Evolutionary conservation across 768 basidiomycete genomes (phyloP), one percentile per base, ranked within the genome.

Genomic region (Auriculariales sp.): DNA sequence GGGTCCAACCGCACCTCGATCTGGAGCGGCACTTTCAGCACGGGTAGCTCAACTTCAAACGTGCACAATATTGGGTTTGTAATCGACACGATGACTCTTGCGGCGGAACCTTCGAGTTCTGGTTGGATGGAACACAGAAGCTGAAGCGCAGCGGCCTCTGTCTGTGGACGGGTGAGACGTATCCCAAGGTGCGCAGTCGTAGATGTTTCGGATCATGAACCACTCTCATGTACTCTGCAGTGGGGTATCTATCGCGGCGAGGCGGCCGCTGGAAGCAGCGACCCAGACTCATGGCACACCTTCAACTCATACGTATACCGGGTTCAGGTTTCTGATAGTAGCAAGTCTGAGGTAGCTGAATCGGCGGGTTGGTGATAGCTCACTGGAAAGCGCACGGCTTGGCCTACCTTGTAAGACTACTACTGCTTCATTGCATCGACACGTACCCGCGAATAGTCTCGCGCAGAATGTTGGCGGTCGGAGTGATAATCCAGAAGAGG

Each of bases 221-320:
- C 31, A 9, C 15, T 7, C 31, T 32, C 7, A 7, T 32, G 31
- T 32, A 9, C 31, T 32, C 15, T 32, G 15, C 31, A 44, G 39
- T 44, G 39, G 39, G 39, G 39, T 24, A 44, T 44, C 19, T 44
- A 44, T 25, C 39, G 39, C 39, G 39, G 39, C 15, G 39, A 44
- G 19, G 39, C 39, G 4, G 7, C 19, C 4, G 24, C 39, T 4
- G 39, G 22, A 7, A 25, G 22, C 39, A 7, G 7, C 39, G 22
- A 25, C 39, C 19, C 17, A 19, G 19, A 19, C 17, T 19, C 39
- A 25, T 19, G 39, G 39, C 39, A 44, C 19, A 44, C 39, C 22
- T 44, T 44, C 39, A 44, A 44, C 39, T 22, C 19, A 0, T 44
- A 44, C 22, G 24, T 44, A 11, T 44, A 44, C 22, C 39, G 39